Base-by-base conservation (phyloP, 2,329 filamentous ascomycete species). In the Sordariomycetes sp. region DNA sequence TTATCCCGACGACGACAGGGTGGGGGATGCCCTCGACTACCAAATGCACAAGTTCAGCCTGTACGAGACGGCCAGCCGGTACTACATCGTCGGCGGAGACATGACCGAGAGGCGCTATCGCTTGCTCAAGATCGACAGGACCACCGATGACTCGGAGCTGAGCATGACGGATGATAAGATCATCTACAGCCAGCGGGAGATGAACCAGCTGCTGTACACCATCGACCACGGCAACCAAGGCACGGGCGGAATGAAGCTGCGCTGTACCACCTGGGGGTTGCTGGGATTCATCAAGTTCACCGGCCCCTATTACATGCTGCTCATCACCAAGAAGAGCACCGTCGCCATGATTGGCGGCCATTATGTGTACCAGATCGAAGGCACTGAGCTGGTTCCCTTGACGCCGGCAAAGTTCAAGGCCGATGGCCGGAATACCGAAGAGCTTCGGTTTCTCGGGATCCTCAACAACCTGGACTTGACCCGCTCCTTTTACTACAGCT, bases 271-370 rank as follows among this genome's bases (percentile, higher is more conserved):
- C 4, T 99, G 93, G 94, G 94, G 94, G 1, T 74, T 99, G 28
- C 76, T 99, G 28, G 94, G 94, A 3, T 99, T 99, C 71, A 94
- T 99, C 70, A 83, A 89, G 61, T 97, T 99, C 70, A 99, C 94
- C 0, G 91, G 93, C 1, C 86, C 90, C 3, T 97, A 95, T 71
- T 99, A 99, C 71, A 97, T 99, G 92, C 80, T 97, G 34, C 75
- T 97, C 54, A 92, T 97, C 67, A 97, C 92, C 46, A 97, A 97
- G 73, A 86, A 95, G 74, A 94, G 89, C 67, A 95, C 95, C 60
- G 92, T 96, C 3, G 94, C 94, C 52, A 93, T 97, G 86, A 81
- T 99, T 25, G 94, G 94, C 20, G 94, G 94, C 0, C 94, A 97
- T 69, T 96, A 96, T 67, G 81, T 97, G 61, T 97, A 97, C 69